phyloP scores from a whole-genome alignment of 2,329 filamentous ascomycete genomes.

The Celoporthe dispersa region DNA sequence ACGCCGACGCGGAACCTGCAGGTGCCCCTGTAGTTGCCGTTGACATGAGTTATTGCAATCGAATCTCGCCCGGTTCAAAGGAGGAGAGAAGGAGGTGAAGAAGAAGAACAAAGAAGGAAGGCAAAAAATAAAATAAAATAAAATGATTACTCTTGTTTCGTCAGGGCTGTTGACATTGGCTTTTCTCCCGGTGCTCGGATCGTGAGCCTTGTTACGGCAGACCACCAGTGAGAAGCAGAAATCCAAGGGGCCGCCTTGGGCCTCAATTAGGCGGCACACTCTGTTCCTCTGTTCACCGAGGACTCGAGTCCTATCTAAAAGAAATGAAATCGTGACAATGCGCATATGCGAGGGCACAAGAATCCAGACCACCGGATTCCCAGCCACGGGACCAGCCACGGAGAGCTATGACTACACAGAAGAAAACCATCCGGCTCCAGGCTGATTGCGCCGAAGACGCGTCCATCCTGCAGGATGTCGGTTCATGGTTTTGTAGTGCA shows the following conservation, averaged over 20 bases:
- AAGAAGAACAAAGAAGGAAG: no score
- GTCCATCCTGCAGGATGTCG: neutral
- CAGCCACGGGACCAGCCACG: neutral
- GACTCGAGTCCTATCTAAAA: neutral
- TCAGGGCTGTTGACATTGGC: neutral
- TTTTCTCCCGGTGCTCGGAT: neutral
- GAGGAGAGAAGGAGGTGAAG: no score
- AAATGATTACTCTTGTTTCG: neutral
- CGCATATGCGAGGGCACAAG: neutral
- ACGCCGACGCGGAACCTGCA: conserved; percentile 38
- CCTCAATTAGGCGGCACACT: neutral
- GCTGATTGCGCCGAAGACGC: neutral
- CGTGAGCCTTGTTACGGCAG: neutral
- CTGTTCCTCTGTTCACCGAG: neutral
- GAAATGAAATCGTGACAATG: neutral
- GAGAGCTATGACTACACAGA: neutral
- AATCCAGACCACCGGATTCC: neutral
- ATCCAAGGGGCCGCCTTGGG: neutral
- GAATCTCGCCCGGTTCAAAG: no score
- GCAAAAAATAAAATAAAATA: no score
- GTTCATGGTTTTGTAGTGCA: conserved; percentile 6
- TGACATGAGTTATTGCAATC: no score
- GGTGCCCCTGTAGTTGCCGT: conserved; percentile 50
- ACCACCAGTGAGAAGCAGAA: neutral
- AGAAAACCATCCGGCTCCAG: neutral